Conservation (phyloP, 2,329 filamentous ascomycete genomes). For the Trichoderma sp. region DNA sequence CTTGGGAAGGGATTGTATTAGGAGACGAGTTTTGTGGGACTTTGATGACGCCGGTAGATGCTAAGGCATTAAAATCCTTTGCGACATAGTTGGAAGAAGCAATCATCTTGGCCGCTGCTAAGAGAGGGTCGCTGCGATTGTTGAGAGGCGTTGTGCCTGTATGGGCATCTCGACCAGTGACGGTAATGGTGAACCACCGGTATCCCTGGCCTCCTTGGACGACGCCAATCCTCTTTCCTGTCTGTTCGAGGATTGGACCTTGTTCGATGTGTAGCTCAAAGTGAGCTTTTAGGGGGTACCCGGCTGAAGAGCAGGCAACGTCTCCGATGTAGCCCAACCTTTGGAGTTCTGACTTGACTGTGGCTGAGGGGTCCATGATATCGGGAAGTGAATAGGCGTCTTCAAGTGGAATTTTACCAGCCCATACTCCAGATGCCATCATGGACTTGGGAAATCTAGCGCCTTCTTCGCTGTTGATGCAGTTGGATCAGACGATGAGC, state of each 20-base stretch:
- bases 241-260: constrained; percentile 55
- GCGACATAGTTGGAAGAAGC: constrained; percentile 29
- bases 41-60: constrained; percentile 36
- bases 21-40: constrained; percentile 60
- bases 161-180: constrained; percentile 32
- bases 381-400: constrained; percentile 63
- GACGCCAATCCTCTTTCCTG: constrained; percentile 30
- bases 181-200: constrained; percentile 32
- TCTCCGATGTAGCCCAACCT: constrained; percentile 56
- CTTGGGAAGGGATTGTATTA: constrained; percentile 67
- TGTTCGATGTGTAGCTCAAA: constrained; percentile 88
- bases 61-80: constrained; percentile 40
- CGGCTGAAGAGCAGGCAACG: constrained; percentile 18
- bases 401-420: constrained; percentile 61
- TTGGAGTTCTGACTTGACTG: constrained; percentile 51
- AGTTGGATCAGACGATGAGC: neutral
- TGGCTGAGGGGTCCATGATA: constrained; percentile 33
- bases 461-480: constrained; percentile 65
- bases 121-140: constrained; percentile 33
- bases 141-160: constrained; percentile 34
- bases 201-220: constrained; percentile 35
- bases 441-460: constrained; percentile 76
- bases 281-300: constrained; percentile 66
- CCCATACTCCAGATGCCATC: constrained; percentile 76
- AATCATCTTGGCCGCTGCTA: constrained; percentile 37